Evolutionary conservation across 257 asterid genomes (phyloP), one percentile per base, ranked within the genome.

Genomic region (Solanum corneliomulleri): DNA sequence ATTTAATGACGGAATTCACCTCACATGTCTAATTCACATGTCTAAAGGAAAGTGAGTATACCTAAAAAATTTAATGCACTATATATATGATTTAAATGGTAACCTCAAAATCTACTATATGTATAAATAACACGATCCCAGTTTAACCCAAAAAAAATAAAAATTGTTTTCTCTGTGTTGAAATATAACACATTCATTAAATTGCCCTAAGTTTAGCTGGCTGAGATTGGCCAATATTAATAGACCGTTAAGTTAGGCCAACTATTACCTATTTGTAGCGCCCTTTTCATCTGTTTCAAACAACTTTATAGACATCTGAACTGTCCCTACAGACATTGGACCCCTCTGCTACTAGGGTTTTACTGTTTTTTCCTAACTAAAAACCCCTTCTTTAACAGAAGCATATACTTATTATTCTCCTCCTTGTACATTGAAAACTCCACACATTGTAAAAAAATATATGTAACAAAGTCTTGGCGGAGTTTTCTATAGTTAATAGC

Each of bases 201-300:
- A 27, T 44, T 41, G 16, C 16, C 41, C 6, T 8, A 25, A 4
- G 2, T 76, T 77, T 27, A 27, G 9, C 4, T 14, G 64, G 25
- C 16, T 78, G 41, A 45, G n/a, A 15, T 15, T 27, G 42, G 42
- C 84, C 64, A 25, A 78, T 78, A 25, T 39, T 25, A 74, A 78
- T 9, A 9, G 64, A 47, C 91, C 93, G 93, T 92, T 92, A 89
- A 88, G 85, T 82, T 86, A 37, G 87, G 87, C 83, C 89, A 23
- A 89, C 83, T 86, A 29, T 3, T 77, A 35, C 37, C 83, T 12
- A 75, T 27, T 27, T 52, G 16, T 74, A 45, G 91, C 89, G 91
- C 91, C 52, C 80, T 3, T 89, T 90, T 92, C 93, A 88, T 74
- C 89, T 88, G 72, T 93, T 89, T 91, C 88, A 94, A 92, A 85